A percentile compares a stretch with the other conserved stretches of the same genome.
phyloP scores from a whole-genome alignment of 192 early-diverging fungal species.

The Coemansia aciculifera region DNA sequence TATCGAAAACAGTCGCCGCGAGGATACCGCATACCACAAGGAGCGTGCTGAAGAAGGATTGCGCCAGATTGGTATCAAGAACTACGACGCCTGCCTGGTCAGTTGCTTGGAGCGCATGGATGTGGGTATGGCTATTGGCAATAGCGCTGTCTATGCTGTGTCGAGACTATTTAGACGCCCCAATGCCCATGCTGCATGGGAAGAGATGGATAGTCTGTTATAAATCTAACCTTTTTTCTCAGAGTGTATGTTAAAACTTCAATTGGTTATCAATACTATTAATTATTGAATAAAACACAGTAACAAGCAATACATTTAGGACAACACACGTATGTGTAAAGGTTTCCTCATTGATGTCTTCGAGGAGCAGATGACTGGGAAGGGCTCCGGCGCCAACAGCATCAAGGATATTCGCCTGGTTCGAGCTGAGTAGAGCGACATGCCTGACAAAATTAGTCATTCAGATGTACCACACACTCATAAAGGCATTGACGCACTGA shows the following conservation, averaged over 20 bases:
- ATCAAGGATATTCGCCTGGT: constrained; percentile 38
- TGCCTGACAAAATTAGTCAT: no score
- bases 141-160: constrained; percentile 15
- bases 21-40: neutral
- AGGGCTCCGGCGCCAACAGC: constrained; percentile 41
- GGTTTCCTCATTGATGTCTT: constrained; percentile 33
- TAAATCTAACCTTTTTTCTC: neutral
- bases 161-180: constrained; percentile 7
- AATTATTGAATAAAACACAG: neutral
- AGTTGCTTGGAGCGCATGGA: constrained; percentile 18
- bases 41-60: constrained; percentile 4
- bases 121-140: constrained; percentile 17
- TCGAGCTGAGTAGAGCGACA: constrained; percentile 28
- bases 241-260: neutral
- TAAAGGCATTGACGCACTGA: constrained; percentile 16
- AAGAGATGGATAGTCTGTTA: neutral
- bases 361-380: constrained; percentile 32
- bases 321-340: constrained; percentile 22
- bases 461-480: neutral
- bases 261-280: no score
- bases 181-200: neutral
- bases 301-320: neutral
- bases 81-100: constrained; percentile 11
- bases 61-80: constrained; percentile 8
- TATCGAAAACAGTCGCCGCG: neutral